phyloP scores from a whole-genome alignment of 2,329 filamentous ascomycete genomes.

The Orbilia oligospora region DNA sequence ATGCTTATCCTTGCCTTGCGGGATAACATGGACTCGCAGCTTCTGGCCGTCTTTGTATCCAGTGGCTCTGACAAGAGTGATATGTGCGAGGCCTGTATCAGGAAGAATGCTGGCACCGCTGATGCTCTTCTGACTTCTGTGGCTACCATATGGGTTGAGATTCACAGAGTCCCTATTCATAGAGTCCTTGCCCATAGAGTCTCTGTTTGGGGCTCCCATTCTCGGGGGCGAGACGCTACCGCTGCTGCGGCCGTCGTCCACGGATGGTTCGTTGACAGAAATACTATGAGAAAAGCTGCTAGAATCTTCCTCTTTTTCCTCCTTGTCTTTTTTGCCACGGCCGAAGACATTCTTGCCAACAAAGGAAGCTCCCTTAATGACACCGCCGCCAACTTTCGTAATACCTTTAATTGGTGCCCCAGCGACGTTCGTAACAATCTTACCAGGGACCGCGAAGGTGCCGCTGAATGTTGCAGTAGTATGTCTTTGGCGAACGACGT shows the following conservation, averaged over 20 bases:
- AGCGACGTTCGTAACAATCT: slow-evolving; percentile 84
- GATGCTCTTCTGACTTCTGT: slow-evolving; percentile 69
- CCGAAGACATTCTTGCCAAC: slow-evolving; percentile 85
- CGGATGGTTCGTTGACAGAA: slow-evolving; percentile 30
- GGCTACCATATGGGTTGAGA: slow-evolving; percentile 70
- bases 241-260: slow-evolving; percentile 49
- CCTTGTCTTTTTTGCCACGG: slow-evolving; percentile 74
- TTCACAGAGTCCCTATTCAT: slow-evolving; percentile 62
- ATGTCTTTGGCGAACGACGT: slow-evolving; percentile 86
- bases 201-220: slow-evolving; percentile 56
- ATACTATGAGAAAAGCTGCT: slow-evolving; percentile 32
- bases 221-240: slow-evolving; percentile 51
- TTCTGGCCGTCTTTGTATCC: slow-evolving; percentile 83
- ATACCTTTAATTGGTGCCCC: slow-evolving; percentile 95
- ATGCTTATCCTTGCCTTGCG: slow-evolving; percentile 77
- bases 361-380: slow-evolving; percentile 92
- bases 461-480: slow-evolving; percentile 94
- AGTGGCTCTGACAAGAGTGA: slow-evolving; percentile 82
- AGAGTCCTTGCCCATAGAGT: slow-evolving; percentile 61
- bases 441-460: slow-evolving; percentile 87
- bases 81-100: slow-evolving; percentile 81
- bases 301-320: slow-evolving; percentile 67
- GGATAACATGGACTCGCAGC: slow-evolving; percentile 78
- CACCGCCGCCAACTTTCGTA: slow-evolving; percentile 82
- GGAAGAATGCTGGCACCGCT: slow-evolving; percentile 76